Conservation (phyloP, 2,329 filamentous ascomycete genomes). For the Niveomyces coronatus region DNA sequence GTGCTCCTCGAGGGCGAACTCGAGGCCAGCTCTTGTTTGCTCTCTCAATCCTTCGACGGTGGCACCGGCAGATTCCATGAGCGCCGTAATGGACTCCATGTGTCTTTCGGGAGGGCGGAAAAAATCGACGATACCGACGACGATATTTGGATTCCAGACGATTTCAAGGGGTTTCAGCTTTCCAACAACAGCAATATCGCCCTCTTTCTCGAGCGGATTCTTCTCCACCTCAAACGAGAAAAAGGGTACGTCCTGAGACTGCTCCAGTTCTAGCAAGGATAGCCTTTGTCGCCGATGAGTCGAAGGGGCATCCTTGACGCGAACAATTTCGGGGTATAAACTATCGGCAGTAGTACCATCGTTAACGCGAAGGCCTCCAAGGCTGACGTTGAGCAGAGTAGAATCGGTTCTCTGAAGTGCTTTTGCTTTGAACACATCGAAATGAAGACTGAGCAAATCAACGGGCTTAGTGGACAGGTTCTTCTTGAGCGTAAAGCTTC, state of each 20-base stretch:
- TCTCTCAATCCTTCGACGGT: constrained; percentile 92
- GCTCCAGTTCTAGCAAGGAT: constrained; percentile 44
- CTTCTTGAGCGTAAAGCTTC: constrained; percentile 88
- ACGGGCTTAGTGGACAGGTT: constrained; percentile 49
- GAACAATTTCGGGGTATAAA: constrained; percentile 88
- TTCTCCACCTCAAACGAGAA: constrained; percentile 91
- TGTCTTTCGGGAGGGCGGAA: constrained; percentile 94
- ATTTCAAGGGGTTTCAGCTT: constrained; percentile 94
- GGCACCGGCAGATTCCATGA: constrained; percentile 91
- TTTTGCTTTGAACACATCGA: constrained; percentile 89
- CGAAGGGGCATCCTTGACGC: constrained; percentile 76
- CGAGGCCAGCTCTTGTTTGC: constrained; percentile 88
- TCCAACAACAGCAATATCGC: constrained; percentile 80
- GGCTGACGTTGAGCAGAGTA: constrained; percentile 74
- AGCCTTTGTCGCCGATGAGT: constrained; percentile 35
- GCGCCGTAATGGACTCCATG: constrained; percentile 93
- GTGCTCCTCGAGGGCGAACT: constrained; percentile 94
- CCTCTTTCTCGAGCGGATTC: constrained; percentile 85
- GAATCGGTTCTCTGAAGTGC: constrained; percentile 86
- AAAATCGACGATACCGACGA: constrained; percentile 85
- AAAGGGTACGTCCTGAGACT: constrained; percentile 57
- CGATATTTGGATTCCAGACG: constrained; percentile 91
- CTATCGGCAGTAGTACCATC: constrained; percentile 90
- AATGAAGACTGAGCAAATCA: constrained; percentile 83
- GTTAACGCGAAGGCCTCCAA: constrained; percentile 87